Conservation (phyloP, 106 monocot genomes). For the Vanilla planifolia region DNA sequence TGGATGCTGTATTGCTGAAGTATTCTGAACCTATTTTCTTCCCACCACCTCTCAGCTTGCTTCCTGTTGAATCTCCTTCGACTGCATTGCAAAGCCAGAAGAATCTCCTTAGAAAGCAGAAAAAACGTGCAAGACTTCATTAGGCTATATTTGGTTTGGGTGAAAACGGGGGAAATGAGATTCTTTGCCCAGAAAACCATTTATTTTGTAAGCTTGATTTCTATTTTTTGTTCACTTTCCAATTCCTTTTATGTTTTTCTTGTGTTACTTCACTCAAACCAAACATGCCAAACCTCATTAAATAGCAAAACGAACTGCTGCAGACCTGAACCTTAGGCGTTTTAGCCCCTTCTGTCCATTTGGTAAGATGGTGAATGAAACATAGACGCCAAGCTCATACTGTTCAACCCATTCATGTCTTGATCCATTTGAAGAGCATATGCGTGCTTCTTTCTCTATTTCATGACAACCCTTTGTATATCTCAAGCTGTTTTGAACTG, state of each 20-base stretch:
- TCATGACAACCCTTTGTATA: conserved; percentile 4
- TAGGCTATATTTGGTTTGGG: too few species aligned
- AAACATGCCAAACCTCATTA: too few species aligned
- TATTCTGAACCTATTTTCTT: conserved; percentile 50
- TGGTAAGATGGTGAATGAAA: conserved; percentile 42
- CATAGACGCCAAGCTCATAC: conserved; percentile 66
- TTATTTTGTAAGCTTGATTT: neutral
- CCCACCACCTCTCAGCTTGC: conserved; percentile 82
- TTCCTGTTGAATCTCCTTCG: conserved; percentile 64
- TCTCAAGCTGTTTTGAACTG: conserved; percentile 5
- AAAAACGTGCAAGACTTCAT: too few species aligned
- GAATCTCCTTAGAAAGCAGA: neutral
- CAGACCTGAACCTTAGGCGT: conserved; percentile 78
- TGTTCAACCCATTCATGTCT: conserved; percentile 54
- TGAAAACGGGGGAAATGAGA: too few species aligned
- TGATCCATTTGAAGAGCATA: conserved; percentile 5
- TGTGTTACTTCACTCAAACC: too few species aligned
- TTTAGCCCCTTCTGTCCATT: conserved; percentile 50
- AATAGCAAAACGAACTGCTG: neutral
- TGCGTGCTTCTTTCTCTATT: neutral
- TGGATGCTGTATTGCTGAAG: conserved; percentile 40
- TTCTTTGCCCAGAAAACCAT: too few species aligned
- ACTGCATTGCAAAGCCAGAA: conserved; percentile 21
- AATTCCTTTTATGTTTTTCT: too few species aligned
- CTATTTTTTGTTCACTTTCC: neutral